Evolutionary conservation across 805 yeast genomes (phyloP), one percentile per base, ranked within the genome.

Genomic region (Wickerhamomyces hampshirensis): DNA sequence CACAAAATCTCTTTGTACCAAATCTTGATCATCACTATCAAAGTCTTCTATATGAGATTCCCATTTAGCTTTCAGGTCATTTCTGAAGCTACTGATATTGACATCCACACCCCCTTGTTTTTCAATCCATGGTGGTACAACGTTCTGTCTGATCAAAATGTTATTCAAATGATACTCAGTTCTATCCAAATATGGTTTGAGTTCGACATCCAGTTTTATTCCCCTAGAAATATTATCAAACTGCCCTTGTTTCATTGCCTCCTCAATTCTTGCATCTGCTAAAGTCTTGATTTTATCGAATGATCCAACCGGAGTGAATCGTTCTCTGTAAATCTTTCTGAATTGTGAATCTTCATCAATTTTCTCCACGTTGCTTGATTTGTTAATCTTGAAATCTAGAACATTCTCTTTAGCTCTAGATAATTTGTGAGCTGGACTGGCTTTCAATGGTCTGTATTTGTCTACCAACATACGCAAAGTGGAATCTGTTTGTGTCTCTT

Each of bases 91-190:
- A 3, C 48, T 53, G 7, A 83, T 66, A 26, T 72, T 73, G 2
- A 49, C 41, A 29, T 71, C 69, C 4, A 81, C 74, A 2, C 74
- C 68, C 14, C 73, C 66, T 56, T 84, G 93, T 37, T 75, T 79
- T 48, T 86, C 95, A 26, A 88, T 80, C 96, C 96, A 88, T 0
- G 95, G 95, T 0, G 96, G 95, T 9, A 78, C 63, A 1, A 85
- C 78, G 33, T 85, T 88, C 56, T 88, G 96, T 29, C 75, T 71
- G 35, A 71, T 74, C 38, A 88, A 60, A 30, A 88, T 80, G 43
- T 84, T 77, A 59, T 88, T 88, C 62, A 88, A 59, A 54, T 86
- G 85, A 55, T 79, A 85, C 48, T 81, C 94, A 36, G 77, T 84
- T 41, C 71, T 72, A 56, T 75, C 93, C 39, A 70, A 65, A 58